Evolutionary conservation across 441 rosid species (phyloP), one percentile per base, ranked within the genome.

Genomic region (Pelargonium fulgidum): DNA sequence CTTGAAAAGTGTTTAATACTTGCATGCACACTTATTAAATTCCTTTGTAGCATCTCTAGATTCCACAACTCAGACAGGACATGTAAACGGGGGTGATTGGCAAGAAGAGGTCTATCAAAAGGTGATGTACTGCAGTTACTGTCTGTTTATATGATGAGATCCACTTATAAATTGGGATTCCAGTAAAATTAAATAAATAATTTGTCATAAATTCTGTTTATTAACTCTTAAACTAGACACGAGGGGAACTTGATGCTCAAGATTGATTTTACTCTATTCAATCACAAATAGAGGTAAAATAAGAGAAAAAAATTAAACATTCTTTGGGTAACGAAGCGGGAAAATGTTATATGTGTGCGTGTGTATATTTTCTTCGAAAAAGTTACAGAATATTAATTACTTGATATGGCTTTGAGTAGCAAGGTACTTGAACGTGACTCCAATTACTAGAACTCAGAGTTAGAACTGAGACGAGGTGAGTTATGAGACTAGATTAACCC

Each of bases 101-200:
- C 97, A 85, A 83, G 99, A 93, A 79, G 95, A 93, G 81, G 79
- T 79, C 74, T 85, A 72, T 72, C 92, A 89, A 72, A 89, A 93
- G 96, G 99, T 91, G 77, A 26, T 68, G 1, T 56, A 6, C 50
- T 24, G 42, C 64, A 17, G 11, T 52, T 52, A 19, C 19, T 52
- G 20, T 52, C 59, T 52, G 20, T 52, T 14, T 52, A 52, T 12
- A 14, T 16, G 59, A n/a, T 52, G 19, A 52, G 36, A 11, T 61
- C 20, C 64, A 19, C 64, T 61, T 61, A 61, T 20, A 24, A 61
- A 12, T 19, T 22, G 20, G 7, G 36, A 14, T 17, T 61, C 9
- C 59, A 19, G 59, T 5, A 52, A 26, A 26, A 26, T 26, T 26
- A 5, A n/a, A n/a, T 52, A 5, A n/a, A 52, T 52, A 52, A 52